Percentiles rank a stretch among this genome's conserved stretches.
These are phyloP conservation scores for Ballota nigra DNA, from an alignment of 257 asterid species.

Conservation along the genomic window DNA sequence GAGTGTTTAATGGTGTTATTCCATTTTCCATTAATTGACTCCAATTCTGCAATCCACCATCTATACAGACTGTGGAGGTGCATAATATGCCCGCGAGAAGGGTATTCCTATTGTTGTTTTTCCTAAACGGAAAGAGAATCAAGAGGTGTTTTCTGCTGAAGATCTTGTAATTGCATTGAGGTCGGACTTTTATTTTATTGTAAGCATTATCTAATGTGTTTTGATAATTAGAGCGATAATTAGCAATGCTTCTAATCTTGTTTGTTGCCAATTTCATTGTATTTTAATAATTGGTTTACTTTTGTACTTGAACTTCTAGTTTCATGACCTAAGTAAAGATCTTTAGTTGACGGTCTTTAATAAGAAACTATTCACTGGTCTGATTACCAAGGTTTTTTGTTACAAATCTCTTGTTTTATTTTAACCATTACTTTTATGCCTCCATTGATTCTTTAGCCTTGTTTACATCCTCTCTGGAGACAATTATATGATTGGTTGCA, in stretches of 20 bases:
- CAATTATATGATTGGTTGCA: too few relatives aligned
- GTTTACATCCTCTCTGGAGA: background rate
- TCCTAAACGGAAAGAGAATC: slow-evolving; percentile 46
- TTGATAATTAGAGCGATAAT: too few relatives aligned
- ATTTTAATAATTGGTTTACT: background rate
- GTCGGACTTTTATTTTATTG: slow-evolving; percentile 30
- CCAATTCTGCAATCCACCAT: background rate
- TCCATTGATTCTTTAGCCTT: too few relatives aligned
- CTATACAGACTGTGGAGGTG: slow-evolving; percentile 88
- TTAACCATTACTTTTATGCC: too few relatives aligned
- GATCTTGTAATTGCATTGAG: slow-evolving; percentile 68
- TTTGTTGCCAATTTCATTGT: background rate
- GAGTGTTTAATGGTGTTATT: too few relatives aligned
- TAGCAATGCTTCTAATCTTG: too few relatives aligned
- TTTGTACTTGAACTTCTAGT: too few relatives aligned
- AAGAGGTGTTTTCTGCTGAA: slow-evolving; percentile 43
- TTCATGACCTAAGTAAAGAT: background rate
- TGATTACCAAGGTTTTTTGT: background rate
- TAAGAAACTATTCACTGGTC: background rate
- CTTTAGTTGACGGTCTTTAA: background rate
- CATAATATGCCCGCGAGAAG: slow-evolving; percentile 60
- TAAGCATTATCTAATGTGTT: background rate
- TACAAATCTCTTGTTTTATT: background rate
- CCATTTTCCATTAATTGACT: too few relatives aligned
- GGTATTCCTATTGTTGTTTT: slow-evolving; percentile 66